A percentile compares a stretch with the other conserved stretches of the same genome.
phyloP scores from a whole-genome alignment of 2,329 filamentous ascomycete genomes.

The Eurotiales sp. region DNA sequence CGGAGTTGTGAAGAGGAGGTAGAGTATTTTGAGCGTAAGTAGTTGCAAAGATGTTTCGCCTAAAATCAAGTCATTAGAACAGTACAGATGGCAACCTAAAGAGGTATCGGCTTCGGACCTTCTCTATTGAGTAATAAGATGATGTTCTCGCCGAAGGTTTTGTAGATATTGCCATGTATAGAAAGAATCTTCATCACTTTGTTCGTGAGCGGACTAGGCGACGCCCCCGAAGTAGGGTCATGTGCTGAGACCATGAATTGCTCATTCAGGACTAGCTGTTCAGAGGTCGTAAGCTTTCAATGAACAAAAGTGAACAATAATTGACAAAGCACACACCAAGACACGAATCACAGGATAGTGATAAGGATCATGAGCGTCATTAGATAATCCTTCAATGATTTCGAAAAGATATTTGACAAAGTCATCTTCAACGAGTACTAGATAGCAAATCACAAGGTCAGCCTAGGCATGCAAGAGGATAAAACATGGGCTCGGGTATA shows the following conservation, averaged over 20 bases:
- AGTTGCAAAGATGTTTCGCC: constrained; percentile 89
- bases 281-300: constrained; percentile 14
- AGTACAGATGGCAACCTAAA: not conserved
- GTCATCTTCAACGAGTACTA: constrained; percentile 63
- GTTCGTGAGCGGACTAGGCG: constrained; percentile 66
- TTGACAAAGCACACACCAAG: constrained; percentile 65
- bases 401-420: constrained; percentile 82
- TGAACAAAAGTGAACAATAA: not conserved
- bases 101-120: constrained; percentile 39
- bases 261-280: constrained; percentile 87
- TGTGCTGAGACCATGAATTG: constrained; percentile 86
- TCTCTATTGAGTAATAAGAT: constrained; percentile 93
- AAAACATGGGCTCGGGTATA: not conserved
- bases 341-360: constrained; percentile 94
- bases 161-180: constrained; percentile 72
- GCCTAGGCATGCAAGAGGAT: too few relatives aligned
- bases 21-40: constrained; percentile 92
- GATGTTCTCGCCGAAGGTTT: constrained; percentile 96
- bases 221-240: constrained; percentile 42
- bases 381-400: constrained; percentile 81
- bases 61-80: constrained; percentile 24
- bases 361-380: constrained; percentile 87
- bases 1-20: constrained; percentile 88
- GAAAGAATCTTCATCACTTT: constrained; percentile 89
- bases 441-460: not conserved